Evolutionary conservation across 2,329 filamentous ascomycete species (phyloP), one percentile per base, ranked within the genome.

Genomic region (Talaromyces marneffei): DNA sequence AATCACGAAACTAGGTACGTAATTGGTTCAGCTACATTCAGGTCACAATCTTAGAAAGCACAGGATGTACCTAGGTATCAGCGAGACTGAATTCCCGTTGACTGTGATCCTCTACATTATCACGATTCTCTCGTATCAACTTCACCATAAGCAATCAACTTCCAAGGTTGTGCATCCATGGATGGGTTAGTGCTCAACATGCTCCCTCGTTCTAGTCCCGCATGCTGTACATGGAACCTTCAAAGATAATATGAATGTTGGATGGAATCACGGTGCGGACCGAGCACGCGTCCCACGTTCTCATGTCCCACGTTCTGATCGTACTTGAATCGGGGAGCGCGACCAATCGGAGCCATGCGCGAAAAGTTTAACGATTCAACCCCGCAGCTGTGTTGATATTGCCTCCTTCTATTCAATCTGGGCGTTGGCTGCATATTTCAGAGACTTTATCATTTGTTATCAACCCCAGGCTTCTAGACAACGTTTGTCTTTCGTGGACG

Each of bases 341-440:
- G 44, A 18, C 55, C 55, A 57, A 57, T 57, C 55, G 55, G 55
- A 48, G 14, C n/a, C 8, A 6, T 37, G 40, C 42, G 31, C 42
- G 37, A 12, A 23, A 20, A 18, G 23, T 31, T 42, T 42, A n/a
- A n/a, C 18, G 42, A 48, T 33, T 23, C 33, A 27, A 59, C 57
- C 57, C 57, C 57, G 57, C 57, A 33, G 57, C 44, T 40, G 6
- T 52, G 27, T 52, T 42, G 10, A 39, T 18, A 23, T 27, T n/a
- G 20, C 16, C 9, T 18, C 27, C 10, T 20, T 56, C 14, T 20
- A 18, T 44, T 23, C 42, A 57, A n/a, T 25, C 42, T 37, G 52
- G 29, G 16, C 7, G 2, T 35, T 3, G 5, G 12, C 7, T 20
- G 6, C 29, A 9, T 31, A 35, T 35, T 10, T 44, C 40, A 6